Conservation (phyloP, 768 basidiomycete genomes). For the Pholiota conissans region DNA sequence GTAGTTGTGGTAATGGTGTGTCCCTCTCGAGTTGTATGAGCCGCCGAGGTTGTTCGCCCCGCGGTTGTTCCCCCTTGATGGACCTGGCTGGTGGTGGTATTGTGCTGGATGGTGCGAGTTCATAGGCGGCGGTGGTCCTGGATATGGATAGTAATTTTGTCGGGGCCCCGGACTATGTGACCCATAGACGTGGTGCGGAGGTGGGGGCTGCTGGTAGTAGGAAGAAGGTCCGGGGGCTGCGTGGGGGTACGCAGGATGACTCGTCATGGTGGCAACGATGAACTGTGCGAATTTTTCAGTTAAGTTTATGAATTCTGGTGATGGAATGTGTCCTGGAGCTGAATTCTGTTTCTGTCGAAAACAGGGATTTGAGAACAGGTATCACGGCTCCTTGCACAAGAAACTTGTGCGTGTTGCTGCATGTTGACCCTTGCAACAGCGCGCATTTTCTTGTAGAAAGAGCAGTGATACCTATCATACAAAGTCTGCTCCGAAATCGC, state of each 20-base stretch:
- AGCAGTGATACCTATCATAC: too few relatives aligned
- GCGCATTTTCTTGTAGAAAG: too few relatives aligned
- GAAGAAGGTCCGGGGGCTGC: slow-evolving; percentile 24
- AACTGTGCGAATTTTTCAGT: slow-evolving; percentile 5
- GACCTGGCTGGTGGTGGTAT: slow-evolving; percentile 31
- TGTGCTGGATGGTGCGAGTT: slow-evolving; percentile 29
- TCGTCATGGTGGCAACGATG: slow-evolving; percentile 7
- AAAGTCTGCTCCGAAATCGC: too few relatives aligned
- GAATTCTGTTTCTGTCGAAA: too few relatives aligned
- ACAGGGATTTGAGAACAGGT: too few relatives aligned
- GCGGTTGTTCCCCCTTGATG: slow-evolving; percentile 27
- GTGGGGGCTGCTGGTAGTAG: slow-evolving; percentile 22
- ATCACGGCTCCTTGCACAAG: too few relatives aligned
- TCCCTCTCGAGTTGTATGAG: slow-evolving; percentile 36
- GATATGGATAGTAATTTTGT: slow-evolving; percentile 37
- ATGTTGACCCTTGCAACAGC: too few relatives aligned
- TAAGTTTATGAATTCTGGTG: too few relatives aligned
- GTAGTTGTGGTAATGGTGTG: slow-evolving; percentile 30
- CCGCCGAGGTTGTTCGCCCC: slow-evolving; percentile 33
- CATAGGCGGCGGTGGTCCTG: slow-evolving; percentile 36
- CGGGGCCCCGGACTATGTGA: slow-evolving; percentile 33
- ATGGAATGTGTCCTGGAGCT: too few relatives aligned
- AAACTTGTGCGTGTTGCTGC: too few relatives aligned
- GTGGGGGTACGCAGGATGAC: slow-evolving; percentile 25
- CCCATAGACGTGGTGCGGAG: slow-evolving; percentile 34